These are phyloP conservation scores for Cyberlindnera nakhonratchasimensis DNA, from an alignment of 805 yeast species.

Conservation along the genomic window DNA sequence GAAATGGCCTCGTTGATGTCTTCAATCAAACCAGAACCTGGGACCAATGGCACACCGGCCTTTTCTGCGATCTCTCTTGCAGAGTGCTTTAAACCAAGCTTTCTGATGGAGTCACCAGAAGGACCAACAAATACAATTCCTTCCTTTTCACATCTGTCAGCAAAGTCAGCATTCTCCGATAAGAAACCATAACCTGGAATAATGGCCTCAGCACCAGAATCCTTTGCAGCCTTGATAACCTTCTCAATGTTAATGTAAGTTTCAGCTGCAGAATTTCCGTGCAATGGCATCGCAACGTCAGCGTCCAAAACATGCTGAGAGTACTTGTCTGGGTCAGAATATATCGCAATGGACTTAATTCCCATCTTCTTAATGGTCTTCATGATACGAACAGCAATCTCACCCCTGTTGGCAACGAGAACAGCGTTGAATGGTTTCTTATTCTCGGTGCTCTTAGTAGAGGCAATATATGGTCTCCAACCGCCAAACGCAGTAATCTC, in stretches of 20 bases:
- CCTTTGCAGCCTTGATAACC: slow-evolving; percentile 80
- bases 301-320: slow-evolving; percentile 84
- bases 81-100: slow-evolving; percentile 90
- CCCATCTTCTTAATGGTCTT: slow-evolving; percentile 78
- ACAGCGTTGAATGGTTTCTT: slow-evolving; percentile 72
- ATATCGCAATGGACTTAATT: slow-evolving; percentile 80
- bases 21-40: slow-evolving; percentile 87
- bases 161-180: slow-evolving; percentile 94
- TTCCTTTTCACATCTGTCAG: slow-evolving; percentile 79
- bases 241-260: slow-evolving; percentile 85
- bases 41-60: slow-evolving; percentile 95
- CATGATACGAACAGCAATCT: slow-evolving; percentile 92
- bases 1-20: slow-evolving; percentile 69
- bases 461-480: slow-evolving; percentile 64
- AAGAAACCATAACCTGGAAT: slow-evolving; percentile 97
- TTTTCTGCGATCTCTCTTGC: slow-evolving; percentile 89
- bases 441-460: slow-evolving; percentile 30
- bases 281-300: slow-evolving; percentile 74
- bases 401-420: slow-evolving; percentile 96
- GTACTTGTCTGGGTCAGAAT: slow-evolving; percentile 85
- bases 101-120: slow-evolving; percentile 86
- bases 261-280: slow-evolving; percentile 85
- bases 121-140: slow-evolving; percentile 97
- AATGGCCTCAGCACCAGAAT: slow-evolving; percentile 86
- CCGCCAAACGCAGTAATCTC: slow-evolving; percentile 90